A percentile compares a stretch with the other conserved stretches of the same genome.
These are phyloP conservation scores for Dissophora ornata DNA, from an alignment of 192 early-diverging fungal genomes.

Conservation along the genomic window DNA sequence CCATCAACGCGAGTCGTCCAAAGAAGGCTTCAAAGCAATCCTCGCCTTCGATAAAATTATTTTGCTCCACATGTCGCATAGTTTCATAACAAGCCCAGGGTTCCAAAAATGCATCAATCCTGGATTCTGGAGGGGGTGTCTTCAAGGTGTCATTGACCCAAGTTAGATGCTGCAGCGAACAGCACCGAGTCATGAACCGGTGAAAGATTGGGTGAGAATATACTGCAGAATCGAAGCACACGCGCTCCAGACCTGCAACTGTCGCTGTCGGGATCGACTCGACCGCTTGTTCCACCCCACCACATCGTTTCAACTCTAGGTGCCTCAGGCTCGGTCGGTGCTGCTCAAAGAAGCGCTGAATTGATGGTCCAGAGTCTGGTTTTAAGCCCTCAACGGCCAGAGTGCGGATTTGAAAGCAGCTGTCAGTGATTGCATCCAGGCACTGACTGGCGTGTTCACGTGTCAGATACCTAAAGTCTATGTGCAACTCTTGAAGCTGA, in stretches of 20 bases:
- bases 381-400: background rate
- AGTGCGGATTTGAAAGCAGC: background rate
- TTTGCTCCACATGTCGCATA: slow-evolving; percentile 19
- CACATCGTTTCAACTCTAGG: slow-evolving; percentile 1
- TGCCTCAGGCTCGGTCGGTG: background rate
- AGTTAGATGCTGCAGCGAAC: background rate
- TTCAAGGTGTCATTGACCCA: slow-evolving; percentile 1
- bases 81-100: slow-evolving; percentile 33
- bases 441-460: background rate
- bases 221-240: slow-evolving; percentile 2
- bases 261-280: slow-evolving; percentile 9
- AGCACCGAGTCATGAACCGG: slow-evolving; percentile 7
- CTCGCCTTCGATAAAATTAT: background rate
- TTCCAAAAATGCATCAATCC: slow-evolving; percentile 7
- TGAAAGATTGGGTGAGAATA: slow-evolving; percentile 12
- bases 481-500: slow-evolving; percentile 3
- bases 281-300: background rate
- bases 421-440: slow-evolving; percentile 22
- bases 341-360: slow-evolving; percentile 21
- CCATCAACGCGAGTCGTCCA: slow-evolving; percentile 13
- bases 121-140: background rate
- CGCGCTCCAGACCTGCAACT: background rate
- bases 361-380: no score
- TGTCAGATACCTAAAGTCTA: background rate
- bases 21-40: slow-evolving; percentile 4